These are phyloP conservation scores for Boletus insuetus DNA, from an alignment of 768 basidiomycete species.

Conservation along the genomic window DNA sequence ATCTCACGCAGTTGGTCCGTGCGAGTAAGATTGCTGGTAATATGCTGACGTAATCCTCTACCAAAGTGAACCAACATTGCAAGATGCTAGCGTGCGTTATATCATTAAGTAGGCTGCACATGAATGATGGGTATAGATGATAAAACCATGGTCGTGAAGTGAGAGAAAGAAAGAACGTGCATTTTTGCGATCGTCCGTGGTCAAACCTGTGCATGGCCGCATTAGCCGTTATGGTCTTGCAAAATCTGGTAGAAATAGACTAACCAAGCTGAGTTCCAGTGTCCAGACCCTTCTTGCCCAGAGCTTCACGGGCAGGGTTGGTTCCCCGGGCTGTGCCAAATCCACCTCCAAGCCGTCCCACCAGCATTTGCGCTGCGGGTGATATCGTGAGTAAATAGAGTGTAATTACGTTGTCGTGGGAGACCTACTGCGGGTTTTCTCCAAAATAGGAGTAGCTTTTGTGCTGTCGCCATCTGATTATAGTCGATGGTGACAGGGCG, in stretches of 20 bases:
- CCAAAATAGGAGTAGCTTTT: constrained; percentile 97
- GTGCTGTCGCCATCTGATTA: constrained; percentile 93
- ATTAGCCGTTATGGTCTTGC: background rate
- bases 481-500: constrained; percentile 82
- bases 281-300: constrained; percentile 99
- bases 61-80: constrained; percentile 10
- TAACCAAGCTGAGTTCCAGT: constrained; percentile 88
- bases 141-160: constrained; percentile 20
- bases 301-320: constrained; percentile 69
- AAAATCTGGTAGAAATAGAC: constrained; percentile 16
- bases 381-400: background rate
- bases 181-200: background rate
- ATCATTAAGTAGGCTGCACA: constrained; percentile 28
- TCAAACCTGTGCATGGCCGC: constrained; percentile 18
- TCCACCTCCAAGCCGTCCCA: constrained; percentile 98
- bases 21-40: no score
- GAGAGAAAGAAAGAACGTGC: constrained; percentile 6
- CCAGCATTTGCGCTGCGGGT: constrained; percentile 93
- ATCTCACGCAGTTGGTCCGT: no score
- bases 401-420: background rate
- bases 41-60: background rate
- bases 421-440: constrained; percentile 94
- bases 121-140: constrained; percentile 26
- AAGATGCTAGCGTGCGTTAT: constrained; percentile 28
- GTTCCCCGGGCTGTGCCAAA: constrained; percentile 54